Evolutionary conservation across 2,329 filamentous ascomycete species (phyloP).

Genomic region (Pseudogymnoascus sp.): DNA sequence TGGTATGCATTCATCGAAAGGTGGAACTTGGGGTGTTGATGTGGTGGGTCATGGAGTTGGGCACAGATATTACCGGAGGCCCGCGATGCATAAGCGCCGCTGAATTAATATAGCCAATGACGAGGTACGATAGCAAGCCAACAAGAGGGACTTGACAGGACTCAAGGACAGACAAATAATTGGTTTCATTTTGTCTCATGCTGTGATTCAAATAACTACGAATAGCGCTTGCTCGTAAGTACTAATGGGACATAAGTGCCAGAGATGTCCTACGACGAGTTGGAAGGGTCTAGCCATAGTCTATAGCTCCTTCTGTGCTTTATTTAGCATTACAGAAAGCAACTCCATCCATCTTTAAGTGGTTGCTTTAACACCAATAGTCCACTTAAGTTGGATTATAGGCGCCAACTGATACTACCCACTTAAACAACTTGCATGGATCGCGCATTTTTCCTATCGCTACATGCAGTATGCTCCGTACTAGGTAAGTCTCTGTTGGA

Average conservation of each 20-base stretch:
- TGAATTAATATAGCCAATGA: background rate
- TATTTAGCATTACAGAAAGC: background rate
- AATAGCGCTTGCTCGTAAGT: background rate
- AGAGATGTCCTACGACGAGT: background rate
- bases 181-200: background rate
- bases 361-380: background rate
- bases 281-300: background rate
- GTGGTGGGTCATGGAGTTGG: background rate
- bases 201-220: background rate
- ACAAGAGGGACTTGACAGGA: background rate
- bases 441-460: background rate
- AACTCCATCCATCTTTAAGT: background rate
- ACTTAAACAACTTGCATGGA: background rate
- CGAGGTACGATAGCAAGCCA: background rate
- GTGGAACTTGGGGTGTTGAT: background rate
- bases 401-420: background rate
- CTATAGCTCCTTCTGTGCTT: background rate
- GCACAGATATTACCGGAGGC: background rate
- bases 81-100: background rate
- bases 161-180: background rate
- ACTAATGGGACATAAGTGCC: background rate
- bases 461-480: background rate
- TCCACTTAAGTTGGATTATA: background rate
- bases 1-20: background rate
- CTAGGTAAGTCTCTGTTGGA: background rate